Conservation (phyloP, 768 basidiomycete species). For the Mycena kentingensis region DNA sequence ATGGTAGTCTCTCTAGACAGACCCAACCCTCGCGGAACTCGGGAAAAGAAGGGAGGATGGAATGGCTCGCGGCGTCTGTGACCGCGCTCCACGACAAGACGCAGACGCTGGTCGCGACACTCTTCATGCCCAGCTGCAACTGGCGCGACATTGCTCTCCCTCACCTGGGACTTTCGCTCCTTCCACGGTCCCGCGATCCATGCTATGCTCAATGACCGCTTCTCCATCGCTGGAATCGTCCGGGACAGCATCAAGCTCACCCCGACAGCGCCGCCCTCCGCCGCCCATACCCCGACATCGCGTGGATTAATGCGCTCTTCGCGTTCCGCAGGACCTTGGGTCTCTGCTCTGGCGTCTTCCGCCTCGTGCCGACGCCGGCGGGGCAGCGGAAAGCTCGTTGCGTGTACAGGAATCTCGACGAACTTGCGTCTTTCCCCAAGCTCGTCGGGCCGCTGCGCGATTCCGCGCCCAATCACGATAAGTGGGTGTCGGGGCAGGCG, state of each 20-base stretch:
- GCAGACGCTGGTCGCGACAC: constrained; percentile 13
- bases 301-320: constrained; percentile 51
- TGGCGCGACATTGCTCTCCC: constrained; percentile 54
- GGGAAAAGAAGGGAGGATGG: constrained; percentile 12
- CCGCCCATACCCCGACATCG: constrained; percentile 41
- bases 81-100: constrained; percentile 17
- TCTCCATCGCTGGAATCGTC: constrained; percentile 22
- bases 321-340: constrained; percentile 50
- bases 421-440: constrained; percentile 46
- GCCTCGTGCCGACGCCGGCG: constrained; percentile 49
- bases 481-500: constrained; percentile 48
- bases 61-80: constrained; percentile 29
- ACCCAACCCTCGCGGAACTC: no score
- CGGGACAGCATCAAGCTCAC: constrained; percentile 28
- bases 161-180: constrained; percentile 55
- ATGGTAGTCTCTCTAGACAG: no score
- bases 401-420: constrained; percentile 53
- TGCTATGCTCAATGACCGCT: constrained; percentile 37
- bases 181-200: constrained; percentile 40
- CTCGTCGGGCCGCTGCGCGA: constrained; percentile 43
- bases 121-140: constrained; percentile 36
- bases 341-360: constrained; percentile 44
- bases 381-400: constrained; percentile 56
- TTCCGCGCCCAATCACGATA: constrained; percentile 45
- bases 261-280: constrained; percentile 28